phyloP scores from a whole-genome alignment of 116 monocot species.

The Iris pallida region DNA sequence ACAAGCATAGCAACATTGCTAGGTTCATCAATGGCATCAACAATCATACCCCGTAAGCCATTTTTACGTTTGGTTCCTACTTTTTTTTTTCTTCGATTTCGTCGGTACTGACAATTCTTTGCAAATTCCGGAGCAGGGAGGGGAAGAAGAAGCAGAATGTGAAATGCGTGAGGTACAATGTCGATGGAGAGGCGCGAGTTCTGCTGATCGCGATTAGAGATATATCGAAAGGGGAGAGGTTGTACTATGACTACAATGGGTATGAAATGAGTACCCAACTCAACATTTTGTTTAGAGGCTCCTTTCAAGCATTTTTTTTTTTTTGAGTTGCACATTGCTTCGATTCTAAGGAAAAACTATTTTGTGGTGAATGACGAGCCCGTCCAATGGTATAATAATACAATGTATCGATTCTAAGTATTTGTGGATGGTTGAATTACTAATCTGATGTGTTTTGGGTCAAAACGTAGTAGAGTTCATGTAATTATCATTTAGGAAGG shows the following conservation, averaged over 20 bases:
- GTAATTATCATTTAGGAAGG: too few relatives aligned
- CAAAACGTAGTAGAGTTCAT: too few relatives aligned
- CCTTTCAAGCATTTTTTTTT: neutral
- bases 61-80: neutral
- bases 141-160: conserved; percentile 97
- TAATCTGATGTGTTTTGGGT: too few relatives aligned
- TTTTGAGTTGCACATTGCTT: too few relatives aligned
- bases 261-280: conserved; percentile 91
- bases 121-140: conserved; percentile 40
- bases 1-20: conserved; percentile 16
- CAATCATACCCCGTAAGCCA: conserved; percentile 18
- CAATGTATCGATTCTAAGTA: too few relatives aligned
- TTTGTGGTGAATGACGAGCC: too few relatives aligned
- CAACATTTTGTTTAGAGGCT: conserved; percentile 76
- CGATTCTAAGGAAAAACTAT: too few relatives aligned
- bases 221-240: conserved; percentile 80
- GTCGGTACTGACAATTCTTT: neutral
- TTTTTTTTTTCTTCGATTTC: neutral
- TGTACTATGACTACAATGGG: conserved; percentile 97
- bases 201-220: conserved; percentile 74
- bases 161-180: conserved; percentile 84
- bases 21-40: conserved; percentile 20
- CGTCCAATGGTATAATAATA: too few relatives aligned
- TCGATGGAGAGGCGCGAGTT: conserved; percentile 76
- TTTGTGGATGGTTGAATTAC: too few relatives aligned